Base-by-base conservation (phyloP, 495 filamentous ascomycete species). In the Penicillium nucicola region DNA sequence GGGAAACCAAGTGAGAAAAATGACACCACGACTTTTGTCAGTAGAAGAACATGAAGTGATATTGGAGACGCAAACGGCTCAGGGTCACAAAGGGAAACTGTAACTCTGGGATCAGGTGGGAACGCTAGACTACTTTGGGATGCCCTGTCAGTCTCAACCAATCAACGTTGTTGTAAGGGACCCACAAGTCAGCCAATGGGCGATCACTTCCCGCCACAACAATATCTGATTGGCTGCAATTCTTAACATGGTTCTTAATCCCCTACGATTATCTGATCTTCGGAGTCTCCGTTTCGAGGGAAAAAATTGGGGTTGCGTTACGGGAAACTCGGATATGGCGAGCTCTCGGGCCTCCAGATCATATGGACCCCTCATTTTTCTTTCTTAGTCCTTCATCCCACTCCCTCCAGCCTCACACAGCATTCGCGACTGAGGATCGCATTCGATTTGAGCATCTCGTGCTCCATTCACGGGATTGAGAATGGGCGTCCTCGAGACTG, bases 211-310 rank as follows among this genome's bases (percentile, higher is more conserved):
- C 45, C 4, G 15, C 17, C 17, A 48, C 28, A 0, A 9, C 30
- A 7, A 4, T 18, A 25, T 6, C 18, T 48, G 13, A 48, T 48
- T 48, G 46, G 46, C 11, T 12, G 2, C 11, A 11, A 13, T 4
- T 32, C 34, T 14, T 13, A 40, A 22, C 11, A 20, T 39, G 42
- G 15, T 3, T 22, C 32, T n/a, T 8, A 1, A 1, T 22, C n/a
- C n/a, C 15, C 34, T 30, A 13, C 14, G 12, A 41, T 41, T 48
- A 48, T 48, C 46, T 48, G 46, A 48, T 48, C 30, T 18, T 41
- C 46, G 46, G 45, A 17, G 18, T 0, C 45, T 32, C 36, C 36
- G 46, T 11, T 12, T 33, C 23, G 17, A 44, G 42, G 17, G 9
- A 48, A 40, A 40, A 41, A 48, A 39, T 4, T 40, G 45, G 45